phyloP scores from a whole-genome alignment of 768 basidiomycete species.

The Albatrellus ellisii region DNA sequence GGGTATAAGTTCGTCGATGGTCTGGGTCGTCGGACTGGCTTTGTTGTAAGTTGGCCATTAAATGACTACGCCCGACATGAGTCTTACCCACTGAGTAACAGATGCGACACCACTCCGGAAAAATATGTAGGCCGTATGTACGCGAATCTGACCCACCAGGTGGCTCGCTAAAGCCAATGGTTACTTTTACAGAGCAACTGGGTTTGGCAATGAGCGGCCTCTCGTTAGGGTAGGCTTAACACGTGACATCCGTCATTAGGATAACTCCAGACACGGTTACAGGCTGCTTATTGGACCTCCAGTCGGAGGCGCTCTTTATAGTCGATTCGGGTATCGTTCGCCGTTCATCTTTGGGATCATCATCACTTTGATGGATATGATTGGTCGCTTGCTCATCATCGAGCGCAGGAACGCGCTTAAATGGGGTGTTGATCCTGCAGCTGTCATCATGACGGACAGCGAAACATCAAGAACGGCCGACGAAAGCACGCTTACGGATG shows the following conservation, averaged over 20 bases:
- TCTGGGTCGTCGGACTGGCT: slow-evolving; percentile 28
- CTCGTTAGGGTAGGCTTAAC: slow-evolving; percentile 21
- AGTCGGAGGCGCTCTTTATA: slow-evolving; percentile 25
- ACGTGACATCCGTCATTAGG: not conserved
- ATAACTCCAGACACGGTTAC: not conserved
- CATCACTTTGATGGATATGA: slow-evolving; percentile 20
- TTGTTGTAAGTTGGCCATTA: slow-evolving; percentile 19
- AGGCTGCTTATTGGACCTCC: slow-evolving; percentile 26
- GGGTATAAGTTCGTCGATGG: slow-evolving; percentile 26
- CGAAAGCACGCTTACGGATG: not conserved
- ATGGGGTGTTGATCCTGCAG: slow-evolving; percentile 19
- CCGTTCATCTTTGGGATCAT: slow-evolving; percentile 27
- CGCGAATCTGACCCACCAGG: too few species aligned
- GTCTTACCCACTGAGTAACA: slow-evolving; percentile 5
- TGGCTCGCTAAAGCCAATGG: not conserved
- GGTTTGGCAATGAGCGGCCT: slow-evolving; percentile 28
- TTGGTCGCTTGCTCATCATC: slow-evolving; percentile 25
- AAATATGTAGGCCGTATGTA: slow-evolving; percentile 22
- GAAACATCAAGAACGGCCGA: not conserved
- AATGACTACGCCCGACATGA: too few species aligned
- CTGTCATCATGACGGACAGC: not conserved
- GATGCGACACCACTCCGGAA: slow-evolving; percentile 26
- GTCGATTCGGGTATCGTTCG: slow-evolving; percentile 23
- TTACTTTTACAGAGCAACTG: slow-evolving; percentile 25
- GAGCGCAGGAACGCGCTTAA: slow-evolving; percentile 22